Conservation (phyloP, 768 basidiomycete species). For the Goffeauzyma gilvescens region DNA sequence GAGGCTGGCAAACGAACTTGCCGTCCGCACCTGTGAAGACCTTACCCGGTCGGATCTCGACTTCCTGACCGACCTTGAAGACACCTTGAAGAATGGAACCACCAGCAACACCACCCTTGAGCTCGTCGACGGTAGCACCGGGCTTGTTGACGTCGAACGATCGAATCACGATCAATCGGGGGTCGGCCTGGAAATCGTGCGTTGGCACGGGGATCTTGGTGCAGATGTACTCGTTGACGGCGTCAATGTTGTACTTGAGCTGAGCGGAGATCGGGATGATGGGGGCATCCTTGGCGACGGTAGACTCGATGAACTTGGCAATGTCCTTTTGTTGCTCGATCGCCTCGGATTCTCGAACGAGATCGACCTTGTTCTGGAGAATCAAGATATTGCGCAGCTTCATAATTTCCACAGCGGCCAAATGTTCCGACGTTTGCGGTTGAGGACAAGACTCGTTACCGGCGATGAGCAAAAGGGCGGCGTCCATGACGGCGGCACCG, state of each 20-base stretch:
- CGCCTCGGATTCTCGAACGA: conserved; percentile 87
- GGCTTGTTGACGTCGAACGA: conserved; percentile 99
- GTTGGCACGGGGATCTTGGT: conserved; percentile 86
- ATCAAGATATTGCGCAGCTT: conserved; percentile 95
- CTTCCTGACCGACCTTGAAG: conserved; percentile 68
- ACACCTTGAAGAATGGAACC: conserved; percentile 88
- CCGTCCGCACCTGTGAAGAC: conserved; percentile 87
- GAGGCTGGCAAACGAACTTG: conserved; percentile 76
- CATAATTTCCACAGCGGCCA: conserved; percentile 99
- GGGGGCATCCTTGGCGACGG: conserved; percentile 88
- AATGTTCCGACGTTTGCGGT: conserved; percentile 94
- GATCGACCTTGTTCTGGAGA: conserved; percentile 93
- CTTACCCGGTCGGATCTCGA: conserved; percentile 92
- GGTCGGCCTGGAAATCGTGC: conserved; percentile 78
- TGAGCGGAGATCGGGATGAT: conserved; percentile 99
- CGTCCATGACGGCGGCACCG: conserved; percentile 99
- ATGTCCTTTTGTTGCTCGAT: conserved; percentile 94
- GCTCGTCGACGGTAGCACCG: conserved; percentile 84
- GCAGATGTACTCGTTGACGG: conserved; percentile 95
- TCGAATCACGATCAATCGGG: conserved; percentile 91
- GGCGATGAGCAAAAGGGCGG: conserved; percentile 81
- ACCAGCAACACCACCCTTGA: conserved; percentile 96
- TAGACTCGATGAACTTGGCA: conserved; percentile 85
- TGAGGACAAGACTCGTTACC: conserved; percentile 98
- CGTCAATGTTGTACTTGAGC: conserved; percentile 96